These are phyloP conservation scores for Gymnopilus junonius DNA, from an alignment of 768 basidiomycete genomes.

Conservation along the genomic window DNA sequence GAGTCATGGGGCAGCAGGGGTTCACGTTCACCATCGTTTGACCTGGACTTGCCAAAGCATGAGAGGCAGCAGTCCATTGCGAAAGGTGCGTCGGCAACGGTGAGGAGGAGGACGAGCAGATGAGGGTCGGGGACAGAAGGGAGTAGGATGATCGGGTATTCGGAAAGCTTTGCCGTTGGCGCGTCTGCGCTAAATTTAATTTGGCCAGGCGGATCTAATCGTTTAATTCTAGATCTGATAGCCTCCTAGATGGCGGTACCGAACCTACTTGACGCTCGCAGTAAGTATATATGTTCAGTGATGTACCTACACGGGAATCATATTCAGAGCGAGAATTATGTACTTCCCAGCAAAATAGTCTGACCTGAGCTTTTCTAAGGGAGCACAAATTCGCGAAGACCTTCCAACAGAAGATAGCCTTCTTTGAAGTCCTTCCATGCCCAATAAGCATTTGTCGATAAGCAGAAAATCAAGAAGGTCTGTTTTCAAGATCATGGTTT, in stretches of 20 bases:
- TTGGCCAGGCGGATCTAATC: slow-evolving; percentile 7
- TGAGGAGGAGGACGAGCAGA: slow-evolving; percentile 1
- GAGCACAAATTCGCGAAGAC: neutral
- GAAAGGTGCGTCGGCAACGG: neutral
- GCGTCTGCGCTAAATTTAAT: slow-evolving; percentile 9
- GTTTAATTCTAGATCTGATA: neutral
- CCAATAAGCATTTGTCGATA: neutral
- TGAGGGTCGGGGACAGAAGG: neutral
- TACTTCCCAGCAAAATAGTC: no score
- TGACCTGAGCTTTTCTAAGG: neutral
- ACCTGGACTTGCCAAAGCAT: slow-evolving; percentile 20
- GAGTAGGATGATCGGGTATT: slow-evolving; percentile 1
- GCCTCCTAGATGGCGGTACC: neutral
- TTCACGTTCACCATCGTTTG: slow-evolving; percentile 19
- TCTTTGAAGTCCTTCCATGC: neutral
- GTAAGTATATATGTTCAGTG: neutral
- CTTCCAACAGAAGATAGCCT: neutral
- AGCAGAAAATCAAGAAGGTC: neutral
- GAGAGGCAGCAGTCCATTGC: slow-evolving; percentile 24
- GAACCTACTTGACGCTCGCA: neutral
- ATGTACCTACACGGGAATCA: no score
- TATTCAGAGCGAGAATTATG: neutral
- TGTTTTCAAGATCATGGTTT: neutral
- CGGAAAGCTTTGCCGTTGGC: neutral
- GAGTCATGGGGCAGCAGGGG: slow-evolving; percentile 21